Evolutionary conservation across 495 filamentous ascomycete species (phyloP).

Genomic region (Bacidia gigantensis): DNA sequence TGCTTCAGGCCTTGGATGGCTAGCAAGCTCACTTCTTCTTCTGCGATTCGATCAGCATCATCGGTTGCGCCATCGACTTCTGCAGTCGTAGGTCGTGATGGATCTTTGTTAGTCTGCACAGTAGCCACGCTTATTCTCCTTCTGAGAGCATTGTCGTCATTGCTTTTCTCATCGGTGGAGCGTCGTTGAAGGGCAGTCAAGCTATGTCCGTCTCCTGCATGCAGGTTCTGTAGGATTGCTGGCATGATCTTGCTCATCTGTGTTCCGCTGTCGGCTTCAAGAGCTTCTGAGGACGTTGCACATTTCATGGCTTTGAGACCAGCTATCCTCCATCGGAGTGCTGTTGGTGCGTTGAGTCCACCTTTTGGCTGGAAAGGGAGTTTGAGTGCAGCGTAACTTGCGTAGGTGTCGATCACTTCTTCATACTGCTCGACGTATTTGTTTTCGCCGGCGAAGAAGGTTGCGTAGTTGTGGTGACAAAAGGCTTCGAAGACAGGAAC

Average conservation of each 20-base stretch:
- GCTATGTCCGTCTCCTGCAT: conserved; percentile 44
- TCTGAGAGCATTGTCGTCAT: conserved; percentile 39
- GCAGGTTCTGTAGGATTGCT: conserved; percentile 71
- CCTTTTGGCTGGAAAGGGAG: conserved; percentile 22
- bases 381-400: conserved; percentile 49
- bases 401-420: conserved; percentile 61
- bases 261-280: conserved; percentile 57
- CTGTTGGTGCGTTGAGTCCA: conserved; percentile 53
- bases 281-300: conserved; percentile 60
- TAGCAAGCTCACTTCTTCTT: conserved; percentile 71
- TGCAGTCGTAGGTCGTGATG: conserved; percentile 50
- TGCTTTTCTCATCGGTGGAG: conserved; percentile 26
- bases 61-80: conserved; percentile 55
- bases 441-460: conserved; percentile 65
- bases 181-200: not conserved
- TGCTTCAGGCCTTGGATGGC: conserved; percentile 71
- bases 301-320: conserved; percentile 69
- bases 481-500: conserved; percentile 71
- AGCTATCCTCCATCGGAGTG: conserved; percentile 70
- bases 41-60: conserved; percentile 72
- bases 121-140: conserved; percentile 69
- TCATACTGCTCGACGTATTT: conserved; percentile 72
- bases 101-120: conserved; percentile 53
- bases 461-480: conserved; percentile 65
- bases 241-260: conserved; percentile 66